Base-by-base conservation (phyloP, 805 yeast species). In the Starmerella gropengiesseri region DNA sequence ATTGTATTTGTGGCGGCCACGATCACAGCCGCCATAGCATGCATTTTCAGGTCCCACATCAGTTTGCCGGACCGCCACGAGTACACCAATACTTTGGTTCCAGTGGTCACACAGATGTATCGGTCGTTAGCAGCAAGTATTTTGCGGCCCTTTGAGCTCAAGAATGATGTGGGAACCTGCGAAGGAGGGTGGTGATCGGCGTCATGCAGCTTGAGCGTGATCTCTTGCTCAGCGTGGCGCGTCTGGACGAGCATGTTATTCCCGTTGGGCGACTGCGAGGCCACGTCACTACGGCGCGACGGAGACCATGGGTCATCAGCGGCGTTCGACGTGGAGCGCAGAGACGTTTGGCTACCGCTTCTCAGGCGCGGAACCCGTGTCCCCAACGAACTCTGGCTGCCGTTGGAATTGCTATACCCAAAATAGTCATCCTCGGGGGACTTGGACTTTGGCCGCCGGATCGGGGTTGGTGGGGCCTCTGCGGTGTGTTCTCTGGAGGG, bases 101-200 rank as follows among this genome's bases (percentile, higher is more conserved):
- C 31, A 2, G 49, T 38, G 2, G 31, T 19, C 5, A 35, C 40
- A 28, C 44, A 44, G 7, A 47, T 28, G 41, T 34, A 47, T 14
- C 42, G 38, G 6, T 37, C 44, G 21, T 45, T 42, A n/a, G 46
- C 49, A 1, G 46, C 46, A 16, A 47, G 40, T 2, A 44, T 21
- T 19, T 18, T 35, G 12, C 43, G 44, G 12, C 25, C 19, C 17
- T 39, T 38, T 2, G 23, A 21, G 20, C 20, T 26, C 23, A 43
- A 19, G 18, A 47, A 47, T 3, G 19, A 2, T 8, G 37, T 29
- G 2, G 51, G 51, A 6, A 47, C 44, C 29, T 35, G 23, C 5
- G 44, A 17, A 2, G 51, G 51, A 17, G 45, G 28, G 7, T 35
- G 38, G 16, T 39, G 41, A n/a, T 47, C 49, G 7, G 49, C 49